Evolutionary conservation across 2,329 filamentous ascomycete species (phyloP).

Genomic region (Emydomyces testavorans): DNA sequence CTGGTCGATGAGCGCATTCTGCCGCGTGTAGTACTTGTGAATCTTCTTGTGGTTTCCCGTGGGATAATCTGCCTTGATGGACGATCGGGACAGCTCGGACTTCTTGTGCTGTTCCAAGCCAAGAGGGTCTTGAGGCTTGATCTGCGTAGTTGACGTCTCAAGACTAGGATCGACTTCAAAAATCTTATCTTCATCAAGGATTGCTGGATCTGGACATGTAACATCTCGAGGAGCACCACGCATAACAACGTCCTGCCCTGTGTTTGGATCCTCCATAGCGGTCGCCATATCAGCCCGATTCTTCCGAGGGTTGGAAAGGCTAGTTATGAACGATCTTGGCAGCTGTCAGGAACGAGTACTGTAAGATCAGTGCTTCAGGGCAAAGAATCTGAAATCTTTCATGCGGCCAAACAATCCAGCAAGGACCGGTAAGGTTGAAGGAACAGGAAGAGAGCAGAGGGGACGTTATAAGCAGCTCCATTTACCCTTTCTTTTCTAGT

Average conservation of each 20-base stretch:
- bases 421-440: neutral
- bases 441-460: neutral
- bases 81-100: slow-evolving; percentile 9
- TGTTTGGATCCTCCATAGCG: neutral
- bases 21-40: slow-evolving; percentile 34
- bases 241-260: neutral
- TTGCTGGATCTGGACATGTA: neutral
- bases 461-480: slow-evolving; percentile 7
- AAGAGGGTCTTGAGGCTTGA: slow-evolving; percentile 16
- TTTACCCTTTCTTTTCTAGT: neutral
- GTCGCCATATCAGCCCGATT: slow-evolving; percentile 3
- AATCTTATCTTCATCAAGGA: slow-evolving; percentile 1
- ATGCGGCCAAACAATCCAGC: neutral
- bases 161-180: neutral
- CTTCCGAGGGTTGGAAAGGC: neutral
- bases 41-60: slow-evolving; percentile 26
- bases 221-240: neutral
- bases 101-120: slow-evolving; percentile 14
- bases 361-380: slow-evolving; percentile 8
- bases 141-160: neutral
- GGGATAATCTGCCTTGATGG: slow-evolving; percentile 14
- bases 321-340: slow-evolving; percentile 6
- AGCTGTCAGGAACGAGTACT: slow-evolving; percentile 2
- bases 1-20: slow-evolving; percentile 30
- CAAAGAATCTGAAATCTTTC: slow-evolving; percentile 1